Evolutionary conservation across 257 asterid genomes (phyloP).

Genomic region (Solanum commersonii): DNA sequence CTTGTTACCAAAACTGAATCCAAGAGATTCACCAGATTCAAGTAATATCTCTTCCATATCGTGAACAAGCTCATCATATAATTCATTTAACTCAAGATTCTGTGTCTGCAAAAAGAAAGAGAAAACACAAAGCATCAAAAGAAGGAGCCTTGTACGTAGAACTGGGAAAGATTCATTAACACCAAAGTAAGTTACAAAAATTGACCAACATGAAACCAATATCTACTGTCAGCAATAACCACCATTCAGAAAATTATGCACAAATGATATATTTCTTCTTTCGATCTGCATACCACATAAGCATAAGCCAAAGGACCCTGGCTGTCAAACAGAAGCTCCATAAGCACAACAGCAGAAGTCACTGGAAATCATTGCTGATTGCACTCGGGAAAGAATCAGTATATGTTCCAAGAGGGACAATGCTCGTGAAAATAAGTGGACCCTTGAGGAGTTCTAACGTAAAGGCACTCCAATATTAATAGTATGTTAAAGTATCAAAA

Average conservation of each 20-base stretch:
- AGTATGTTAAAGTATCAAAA: not conserved
- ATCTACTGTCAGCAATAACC: not conserved
- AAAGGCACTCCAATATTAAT: not conserved
- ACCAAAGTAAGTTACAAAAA: not conserved
- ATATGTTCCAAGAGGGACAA: not conserved
- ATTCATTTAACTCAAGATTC: constrained; percentile 43
- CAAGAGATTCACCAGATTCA: constrained; percentile 54
- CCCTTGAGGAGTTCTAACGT: not conserved
- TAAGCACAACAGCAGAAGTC: not conserved
- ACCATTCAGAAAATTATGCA: not conserved
- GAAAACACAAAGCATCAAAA: not conserved
- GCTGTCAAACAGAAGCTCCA: not conserved
- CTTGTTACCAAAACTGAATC: constrained; percentile 24
- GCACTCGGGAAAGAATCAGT: not conserved
- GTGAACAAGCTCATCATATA: constrained; percentile 69
- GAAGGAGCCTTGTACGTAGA: not conserved
- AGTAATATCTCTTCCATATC: constrained; percentile 95
- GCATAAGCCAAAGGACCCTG: not conserved
- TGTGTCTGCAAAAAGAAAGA: constrained; percentile 32
- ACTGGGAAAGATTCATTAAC: not conserved
- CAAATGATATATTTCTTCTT: not conserved
- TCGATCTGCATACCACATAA: not conserved
- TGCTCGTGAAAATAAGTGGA: not conserved
- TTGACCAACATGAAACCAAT: not conserved
- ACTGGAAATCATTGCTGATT: not conserved